Conservation (phyloP, 495 filamentous ascomycete species). For the Choiromyces venosus region DNA sequence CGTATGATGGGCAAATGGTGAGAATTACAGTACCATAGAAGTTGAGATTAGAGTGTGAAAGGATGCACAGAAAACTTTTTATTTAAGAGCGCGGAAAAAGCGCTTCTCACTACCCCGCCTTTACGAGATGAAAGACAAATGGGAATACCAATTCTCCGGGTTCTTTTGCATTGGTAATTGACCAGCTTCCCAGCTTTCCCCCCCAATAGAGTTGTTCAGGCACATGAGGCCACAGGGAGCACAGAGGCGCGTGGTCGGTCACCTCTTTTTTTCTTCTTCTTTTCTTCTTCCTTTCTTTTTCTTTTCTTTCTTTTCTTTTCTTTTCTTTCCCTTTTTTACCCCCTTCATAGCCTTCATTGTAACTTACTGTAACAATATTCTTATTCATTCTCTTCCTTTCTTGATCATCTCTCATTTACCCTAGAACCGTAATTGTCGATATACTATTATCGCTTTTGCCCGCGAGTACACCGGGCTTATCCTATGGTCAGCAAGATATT, state of each 20-base stretch:
- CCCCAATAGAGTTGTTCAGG: conserved; percentile 8
- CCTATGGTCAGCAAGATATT: not conserved
- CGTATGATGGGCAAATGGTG: conserved; percentile 5
- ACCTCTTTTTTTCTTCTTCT: conserved; percentile 14
- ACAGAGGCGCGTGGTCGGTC: conserved; percentile 31
- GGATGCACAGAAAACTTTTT: not conserved
- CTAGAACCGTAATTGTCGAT: not conserved
- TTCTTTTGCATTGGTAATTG: not conserved
- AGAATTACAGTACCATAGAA: not conserved
- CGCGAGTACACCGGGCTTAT: not conserved
- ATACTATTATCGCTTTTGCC: not conserved
- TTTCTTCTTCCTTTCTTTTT: conserved; percentile 15
- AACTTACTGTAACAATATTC: not conserved
- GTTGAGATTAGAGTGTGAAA: conserved; percentile 9
- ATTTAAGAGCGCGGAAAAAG: conserved; percentile 34
- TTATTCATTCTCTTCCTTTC: not conserved
- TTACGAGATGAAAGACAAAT: conserved; percentile 34
- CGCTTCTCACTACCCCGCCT: conserved; percentile 38
- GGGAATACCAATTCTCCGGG: conserved; percentile 19
- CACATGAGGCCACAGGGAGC: conserved; percentile 13
- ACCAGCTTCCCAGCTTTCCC: conserved; percentile 1
- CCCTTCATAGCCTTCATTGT: not conserved
- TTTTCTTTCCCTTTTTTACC: not conserved
- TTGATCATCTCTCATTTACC: not conserved
- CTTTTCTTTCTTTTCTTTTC: conserved; percentile 8